A percentile compares a stretch with the other conserved stretches of the same genome.
phyloP scores from a whole-genome alignment of 2,329 filamentous ascomycete genomes.

The Arthrobotrys iridis region DNA sequence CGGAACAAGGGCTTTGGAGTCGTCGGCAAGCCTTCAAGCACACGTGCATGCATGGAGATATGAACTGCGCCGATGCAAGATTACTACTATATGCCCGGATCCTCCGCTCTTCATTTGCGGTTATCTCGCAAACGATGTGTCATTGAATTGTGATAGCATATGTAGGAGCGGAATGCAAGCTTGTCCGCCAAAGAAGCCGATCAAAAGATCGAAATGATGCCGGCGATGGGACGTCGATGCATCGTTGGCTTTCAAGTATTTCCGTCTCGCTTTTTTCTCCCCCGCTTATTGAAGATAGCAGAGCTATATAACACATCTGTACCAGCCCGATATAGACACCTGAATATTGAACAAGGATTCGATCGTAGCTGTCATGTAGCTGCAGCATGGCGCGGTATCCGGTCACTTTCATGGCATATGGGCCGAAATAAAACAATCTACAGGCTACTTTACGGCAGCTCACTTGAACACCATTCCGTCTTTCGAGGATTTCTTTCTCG shows the following conservation, averaged over 20 bases:
- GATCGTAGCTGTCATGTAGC: constrained; percentile 14
- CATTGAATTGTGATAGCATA: constrained; percentile 3
- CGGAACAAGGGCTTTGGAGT: constrained; percentile 30
- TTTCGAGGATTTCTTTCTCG: constrained; percentile 2
- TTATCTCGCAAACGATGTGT: constrained; percentile 10
- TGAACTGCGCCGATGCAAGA: background rate
- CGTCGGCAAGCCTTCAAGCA: constrained; percentile 29
- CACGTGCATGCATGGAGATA: constrained; percentile 29
- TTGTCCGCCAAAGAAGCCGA: background rate
- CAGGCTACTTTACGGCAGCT: background rate
- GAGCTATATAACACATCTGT: constrained; percentile 10
- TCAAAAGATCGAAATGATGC: background rate
- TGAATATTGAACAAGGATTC: background rate
- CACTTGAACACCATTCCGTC: constrained; percentile 1
- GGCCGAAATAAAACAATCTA: background rate
- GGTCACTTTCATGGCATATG: constrained; percentile 12
- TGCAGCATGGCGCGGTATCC: constrained; percentile 26
- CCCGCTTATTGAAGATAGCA: constrained; percentile 16
- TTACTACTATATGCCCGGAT: background rate
- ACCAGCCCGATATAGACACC: constrained; percentile 4
- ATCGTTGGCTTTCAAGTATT: background rate
- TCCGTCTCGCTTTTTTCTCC: background rate
- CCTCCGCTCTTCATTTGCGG: constrained; percentile 12
- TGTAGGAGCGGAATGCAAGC: background rate
- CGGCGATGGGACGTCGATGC: background rate